Evolutionary conservation across 2,329 filamentous ascomycete genomes (phyloP).

Genomic region (Sporothrix brunneoviolacea): DNA sequence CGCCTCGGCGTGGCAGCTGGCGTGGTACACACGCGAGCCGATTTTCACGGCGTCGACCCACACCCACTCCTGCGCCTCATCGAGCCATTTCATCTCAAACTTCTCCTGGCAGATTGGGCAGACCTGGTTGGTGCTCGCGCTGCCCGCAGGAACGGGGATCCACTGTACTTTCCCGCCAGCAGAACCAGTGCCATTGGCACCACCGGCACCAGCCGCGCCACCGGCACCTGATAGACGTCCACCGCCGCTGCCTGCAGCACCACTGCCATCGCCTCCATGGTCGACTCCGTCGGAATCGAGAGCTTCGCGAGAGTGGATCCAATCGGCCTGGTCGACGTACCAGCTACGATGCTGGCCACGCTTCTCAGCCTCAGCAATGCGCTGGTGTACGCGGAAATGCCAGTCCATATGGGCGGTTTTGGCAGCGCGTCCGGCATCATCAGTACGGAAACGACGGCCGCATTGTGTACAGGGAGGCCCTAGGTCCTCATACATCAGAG

Average conservation of each 20-base stretch:
- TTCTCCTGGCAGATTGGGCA: constrained; percentile 95
- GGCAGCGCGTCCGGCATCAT: constrained; percentile 70
- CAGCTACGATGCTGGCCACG: constrained; percentile 86
- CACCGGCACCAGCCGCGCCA: constrained; percentile 21
- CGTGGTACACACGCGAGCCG: constrained; percentile 77
- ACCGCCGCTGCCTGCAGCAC: constrained; percentile 12
- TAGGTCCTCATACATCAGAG: constrained; percentile 63
- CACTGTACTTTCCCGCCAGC: constrained; percentile 58
- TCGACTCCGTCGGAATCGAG: constrained; percentile 57
- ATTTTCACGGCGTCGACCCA: constrained; percentile 85
- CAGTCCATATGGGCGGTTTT: constrained; percentile 94
- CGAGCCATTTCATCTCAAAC: constrained; percentile 87
- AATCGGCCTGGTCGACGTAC: constrained; percentile 91
- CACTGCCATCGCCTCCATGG: constrained; percentile 23
- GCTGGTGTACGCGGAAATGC: constrained; percentile 92
- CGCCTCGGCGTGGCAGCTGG: constrained; percentile 80
- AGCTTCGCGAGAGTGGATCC: constrained; percentile 77
- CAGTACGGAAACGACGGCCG: constrained; percentile 74
- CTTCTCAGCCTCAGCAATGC: constrained; percentile 78
- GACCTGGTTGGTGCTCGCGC: constrained; percentile 63
- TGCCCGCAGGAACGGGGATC: constrained; percentile 77
- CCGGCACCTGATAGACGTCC: constrained; percentile 18
- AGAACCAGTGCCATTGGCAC: no score
- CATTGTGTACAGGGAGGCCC: constrained; percentile 88
- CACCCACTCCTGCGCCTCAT: constrained; percentile 92